A percentile compares a stretch with the other conserved stretches of the same genome.
phyloP scores from a whole-genome alignment of 306 rosid genomes.

The Sphenostylis stenocarpa region DNA sequence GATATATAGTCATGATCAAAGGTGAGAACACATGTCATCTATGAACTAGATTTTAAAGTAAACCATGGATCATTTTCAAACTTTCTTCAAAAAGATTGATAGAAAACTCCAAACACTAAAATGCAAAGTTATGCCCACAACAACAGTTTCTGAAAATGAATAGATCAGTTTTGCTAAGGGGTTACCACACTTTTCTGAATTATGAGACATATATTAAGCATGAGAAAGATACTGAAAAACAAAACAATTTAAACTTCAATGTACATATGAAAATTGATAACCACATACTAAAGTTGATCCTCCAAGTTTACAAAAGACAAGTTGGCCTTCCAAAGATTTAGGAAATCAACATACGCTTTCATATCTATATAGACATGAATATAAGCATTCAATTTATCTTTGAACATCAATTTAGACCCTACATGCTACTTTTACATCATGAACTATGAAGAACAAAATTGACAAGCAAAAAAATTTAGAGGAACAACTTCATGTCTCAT shows the following conservation, averaged over 20 bases:
- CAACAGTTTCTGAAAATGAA: conserved; percentile 7
- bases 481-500: not conserved
- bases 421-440: not conserved
- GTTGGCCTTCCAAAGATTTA: not conserved
- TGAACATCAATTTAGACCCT: not conserved
- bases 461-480: not conserved
- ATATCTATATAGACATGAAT: not conserved
- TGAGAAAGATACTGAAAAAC: not conserved
- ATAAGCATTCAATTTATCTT: not conserved
- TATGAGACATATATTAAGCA: not conserved
- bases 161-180: not conserved
- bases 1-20: not conserved
- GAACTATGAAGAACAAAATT: not conserved
- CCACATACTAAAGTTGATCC: not conserved
- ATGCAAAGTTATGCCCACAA: not conserved
- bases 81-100: not conserved
- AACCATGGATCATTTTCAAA: not conserved
- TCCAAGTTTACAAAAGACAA: not conserved
- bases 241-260: not conserved
- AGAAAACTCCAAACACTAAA: not conserved
- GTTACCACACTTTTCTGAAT: not conserved
- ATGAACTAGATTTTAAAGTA: conserved; percentile 4
- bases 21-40: not conserved
- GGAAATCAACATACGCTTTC: not conserved
- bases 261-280: not conserved